These are phyloP conservation scores for Candida sonorensis DNA, from an alignment of 805 yeast genomes.

Conservation along the genomic window DNA sequence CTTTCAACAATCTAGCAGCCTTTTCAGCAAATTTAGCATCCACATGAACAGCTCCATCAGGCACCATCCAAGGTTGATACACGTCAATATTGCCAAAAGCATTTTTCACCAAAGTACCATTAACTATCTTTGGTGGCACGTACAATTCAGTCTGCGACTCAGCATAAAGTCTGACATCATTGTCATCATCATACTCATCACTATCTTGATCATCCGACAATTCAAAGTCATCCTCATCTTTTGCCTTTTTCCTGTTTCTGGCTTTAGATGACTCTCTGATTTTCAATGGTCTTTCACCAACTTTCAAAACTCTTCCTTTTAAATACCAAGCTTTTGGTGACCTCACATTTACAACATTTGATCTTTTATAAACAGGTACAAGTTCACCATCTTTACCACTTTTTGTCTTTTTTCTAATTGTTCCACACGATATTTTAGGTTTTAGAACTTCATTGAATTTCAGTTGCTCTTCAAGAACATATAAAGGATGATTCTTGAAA, in stretches of 20 bases:
- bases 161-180: constrained; percentile 56
- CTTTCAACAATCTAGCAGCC: constrained; percentile 64
- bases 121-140: constrained; percentile 54
- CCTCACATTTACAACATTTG: constrained; percentile 53
- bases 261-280: constrained; percentile 23
- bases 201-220: constrained; percentile 21
- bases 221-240: constrained; percentile 20
- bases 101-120: constrained; percentile 69
- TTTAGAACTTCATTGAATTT: constrained; percentile 64
- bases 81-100: constrained; percentile 81
- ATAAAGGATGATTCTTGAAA: constrained; percentile 81
- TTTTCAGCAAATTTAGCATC: constrained; percentile 45
- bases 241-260: constrained; percentile 15
- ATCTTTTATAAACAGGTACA: constrained; percentile 61
- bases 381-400: constrained; percentile 32
- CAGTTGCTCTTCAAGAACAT: constrained; percentile 71
- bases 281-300: constrained; percentile 64
- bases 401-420: constrained; percentile 39
- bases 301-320: constrained; percentile 65
- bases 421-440: constrained; percentile 71
- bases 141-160: constrained; percentile 70
- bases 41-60: constrained; percentile 65
- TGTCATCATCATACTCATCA: constrained; percentile 43
- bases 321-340: constrained; percentile 86
- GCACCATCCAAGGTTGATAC: constrained; percentile 75